Evolutionary conservation across 306 rosid genomes (phyloP).

Genomic region (Prinsepia uniflora): DNA sequence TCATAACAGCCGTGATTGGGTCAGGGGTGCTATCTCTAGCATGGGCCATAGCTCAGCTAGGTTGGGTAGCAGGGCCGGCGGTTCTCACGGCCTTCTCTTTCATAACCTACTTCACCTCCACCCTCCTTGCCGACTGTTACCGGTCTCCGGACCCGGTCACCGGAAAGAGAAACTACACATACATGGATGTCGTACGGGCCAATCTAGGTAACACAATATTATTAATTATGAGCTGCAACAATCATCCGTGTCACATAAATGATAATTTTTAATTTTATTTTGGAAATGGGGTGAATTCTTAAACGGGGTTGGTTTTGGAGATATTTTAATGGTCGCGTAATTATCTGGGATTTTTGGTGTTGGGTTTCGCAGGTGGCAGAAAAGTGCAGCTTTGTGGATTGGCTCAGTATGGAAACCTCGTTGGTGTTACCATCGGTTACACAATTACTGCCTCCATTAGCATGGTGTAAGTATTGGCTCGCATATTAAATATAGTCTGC

Average conservation of each 20-base stretch:
- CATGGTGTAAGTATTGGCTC: slow-evolving; percentile 65
- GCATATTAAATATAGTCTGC: neutral
- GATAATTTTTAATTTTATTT: too few species aligned
- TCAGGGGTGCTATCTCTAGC: slow-evolving; percentile 94
- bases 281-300: neutral
- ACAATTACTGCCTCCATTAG: slow-evolving; percentile 93
- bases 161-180: slow-evolving; percentile 86
- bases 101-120: slow-evolving; percentile 87
- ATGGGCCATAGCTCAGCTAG: slow-evolving; percentile 89
- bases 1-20: slow-evolving; percentile 93
- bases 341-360: neutral
- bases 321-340: neutral
- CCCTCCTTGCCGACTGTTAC: slow-evolving; percentile 82
- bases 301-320: neutral
- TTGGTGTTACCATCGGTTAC: slow-evolving; percentile 88
- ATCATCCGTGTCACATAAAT: neutral
- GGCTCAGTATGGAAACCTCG: slow-evolving; percentile 80
- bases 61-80: slow-evolving; percentile 89
- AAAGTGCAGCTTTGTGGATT: slow-evolving; percentile 80
- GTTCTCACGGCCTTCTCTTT: slow-evolving; percentile 77
- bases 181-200: slow-evolving; percentile 66
- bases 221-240: neutral
- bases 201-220: slow-evolving; percentile 48
- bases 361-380: slow-evolving; percentile 54
- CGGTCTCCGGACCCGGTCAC: slow-evolving; percentile 80